A percentile compares a stretch with the other conserved stretches of the same genome.
Conservation (phyloP, 768 basidiomycete species). For the Exidia glandulosa region DNA sequence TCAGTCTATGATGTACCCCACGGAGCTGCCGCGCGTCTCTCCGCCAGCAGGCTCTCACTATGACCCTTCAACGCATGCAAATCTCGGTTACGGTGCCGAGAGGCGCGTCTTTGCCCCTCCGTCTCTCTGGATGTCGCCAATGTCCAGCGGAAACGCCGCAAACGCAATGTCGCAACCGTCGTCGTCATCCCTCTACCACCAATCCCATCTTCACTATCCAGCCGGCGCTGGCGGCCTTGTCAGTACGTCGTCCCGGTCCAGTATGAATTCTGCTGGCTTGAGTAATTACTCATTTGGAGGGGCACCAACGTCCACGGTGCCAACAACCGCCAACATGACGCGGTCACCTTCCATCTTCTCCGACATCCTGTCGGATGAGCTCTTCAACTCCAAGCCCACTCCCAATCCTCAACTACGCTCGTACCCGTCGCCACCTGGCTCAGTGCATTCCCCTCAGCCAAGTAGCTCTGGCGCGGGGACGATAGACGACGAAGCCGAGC, state of each 20-base stretch:
- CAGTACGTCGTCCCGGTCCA: slow-evolving; percentile 14
- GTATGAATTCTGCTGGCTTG: background rate
- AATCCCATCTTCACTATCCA: slow-evolving; percentile 11
- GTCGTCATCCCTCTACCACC: background rate
- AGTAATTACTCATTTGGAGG: background rate
- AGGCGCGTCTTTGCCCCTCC: slow-evolving; percentile 43
- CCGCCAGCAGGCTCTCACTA: background rate
- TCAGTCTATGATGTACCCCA: background rate
- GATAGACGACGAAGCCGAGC: slow-evolving; percentile 45
- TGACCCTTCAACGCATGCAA: background rate
- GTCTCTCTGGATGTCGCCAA: slow-evolving; percentile 77
- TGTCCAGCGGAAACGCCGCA: slow-evolving; percentile 33
- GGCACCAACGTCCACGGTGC: slow-evolving; percentile 21
- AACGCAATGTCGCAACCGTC: slow-evolving; percentile 6
- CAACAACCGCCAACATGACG: slow-evolving; percentile 20
- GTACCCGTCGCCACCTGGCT: slow-evolving; percentile 21
- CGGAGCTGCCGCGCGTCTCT: background rate
- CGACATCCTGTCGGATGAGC: slow-evolving; percentile 60
- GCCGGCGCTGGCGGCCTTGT: slow-evolving; percentile 17
- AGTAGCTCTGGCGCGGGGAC: slow-evolving; percentile 27
- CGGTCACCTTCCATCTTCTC: slow-evolving; percentile 44
- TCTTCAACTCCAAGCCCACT: slow-evolving; percentile 32
- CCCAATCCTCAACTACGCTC: slow-evolving; percentile 32
- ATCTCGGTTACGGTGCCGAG: background rate
- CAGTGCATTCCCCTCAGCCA: slow-evolving; percentile 52